phyloP scores from a whole-genome alignment of 2,329 filamentous ascomycete species.

The Chalaropsis thielavioides region DNA sequence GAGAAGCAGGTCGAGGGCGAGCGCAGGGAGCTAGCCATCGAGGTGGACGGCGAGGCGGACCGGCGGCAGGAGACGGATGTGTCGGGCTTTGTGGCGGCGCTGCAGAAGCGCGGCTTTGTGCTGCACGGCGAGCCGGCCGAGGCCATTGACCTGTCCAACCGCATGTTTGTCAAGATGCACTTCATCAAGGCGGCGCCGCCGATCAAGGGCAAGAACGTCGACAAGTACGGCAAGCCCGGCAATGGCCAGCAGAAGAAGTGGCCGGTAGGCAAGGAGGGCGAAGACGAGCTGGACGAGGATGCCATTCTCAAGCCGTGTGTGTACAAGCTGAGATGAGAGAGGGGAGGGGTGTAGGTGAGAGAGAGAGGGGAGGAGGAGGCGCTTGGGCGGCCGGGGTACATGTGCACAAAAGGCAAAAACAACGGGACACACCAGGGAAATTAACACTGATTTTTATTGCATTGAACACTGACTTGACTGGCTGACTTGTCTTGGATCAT shows the following conservation, averaged over 20 bases:
- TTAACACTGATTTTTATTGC: neutral
- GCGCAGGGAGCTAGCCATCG: slow-evolving; percentile 47
- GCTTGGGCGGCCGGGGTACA: too few species aligned
- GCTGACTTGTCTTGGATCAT: neutral
- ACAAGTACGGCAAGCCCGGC: slow-evolving; percentile 39
- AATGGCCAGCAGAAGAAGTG: slow-evolving; percentile 42
- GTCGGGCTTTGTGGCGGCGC: slow-evolving; percentile 68
- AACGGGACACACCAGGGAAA: neutral
- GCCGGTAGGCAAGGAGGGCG: slow-evolving; percentile 32
- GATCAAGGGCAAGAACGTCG: slow-evolving; percentile 58
- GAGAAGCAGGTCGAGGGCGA: slow-evolving; percentile 34
- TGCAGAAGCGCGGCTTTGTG: slow-evolving; percentile 70
- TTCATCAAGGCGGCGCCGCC: slow-evolving; percentile 76
- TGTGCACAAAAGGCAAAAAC: neutral
- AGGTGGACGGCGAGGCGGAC: slow-evolving; percentile 53
- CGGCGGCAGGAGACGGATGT: slow-evolving; percentile 67
- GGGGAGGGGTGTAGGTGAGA: neutral
- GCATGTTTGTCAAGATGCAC: slow-evolving; percentile 97
- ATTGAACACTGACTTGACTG: neutral
- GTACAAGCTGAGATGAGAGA: slow-evolving; percentile 65
- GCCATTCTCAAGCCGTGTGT: slow-evolving; percentile 79
- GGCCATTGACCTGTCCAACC: slow-evolving; percentile 72
- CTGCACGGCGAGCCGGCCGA: slow-evolving; percentile 46
- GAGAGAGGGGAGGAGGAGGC: neutral
- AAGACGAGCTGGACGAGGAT: slow-evolving; percentile 48